These are phyloP conservation scores for Cladophialophora carrionii DNA, from an alignment of 2,329 filamentous ascomycete species.

Conservation along the genomic window DNA sequence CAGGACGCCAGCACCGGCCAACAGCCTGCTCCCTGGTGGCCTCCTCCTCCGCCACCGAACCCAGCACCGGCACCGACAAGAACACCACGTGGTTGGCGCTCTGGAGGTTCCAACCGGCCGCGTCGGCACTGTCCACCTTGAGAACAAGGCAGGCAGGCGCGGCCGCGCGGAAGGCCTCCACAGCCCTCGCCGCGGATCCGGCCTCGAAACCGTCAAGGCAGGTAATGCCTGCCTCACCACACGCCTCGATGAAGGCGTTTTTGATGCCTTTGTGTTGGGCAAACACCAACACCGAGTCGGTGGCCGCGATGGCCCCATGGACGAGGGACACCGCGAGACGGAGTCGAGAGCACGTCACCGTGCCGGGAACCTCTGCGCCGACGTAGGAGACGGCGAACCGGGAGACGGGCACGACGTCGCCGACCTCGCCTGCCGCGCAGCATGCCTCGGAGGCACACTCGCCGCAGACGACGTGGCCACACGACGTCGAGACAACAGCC, in stretches of 20 bases:
- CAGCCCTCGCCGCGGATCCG: constrained; percentile 40
- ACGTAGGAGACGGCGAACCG: constrained; percentile 10
- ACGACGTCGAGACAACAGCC: constrained; percentile 51
- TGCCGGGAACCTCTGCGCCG: background rate
- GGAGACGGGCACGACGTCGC: constrained; percentile 11
- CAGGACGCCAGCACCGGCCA: constrained; percentile 62
- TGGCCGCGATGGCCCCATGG: constrained; percentile 41
- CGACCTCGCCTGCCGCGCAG: constrained; percentile 13
- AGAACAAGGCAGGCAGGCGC: constrained; percentile 59
- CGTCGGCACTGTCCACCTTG: constrained; percentile 59
- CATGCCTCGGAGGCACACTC: constrained; percentile 3
- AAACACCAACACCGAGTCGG: constrained; percentile 61
- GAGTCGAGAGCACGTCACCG: constrained; percentile 52
- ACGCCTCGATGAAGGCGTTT: constrained; percentile 24
- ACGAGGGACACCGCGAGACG: constrained; percentile 53
- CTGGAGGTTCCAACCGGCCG: constrained; percentile 66
- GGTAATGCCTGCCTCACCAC: constrained; percentile 26
- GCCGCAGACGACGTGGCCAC: constrained; percentile 51
- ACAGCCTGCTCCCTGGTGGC: constrained; percentile 66
- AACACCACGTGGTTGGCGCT: constrained; percentile 69
- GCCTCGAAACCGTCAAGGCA: constrained; percentile 44
- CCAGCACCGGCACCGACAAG: constrained; percentile 57
- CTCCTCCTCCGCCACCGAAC: constrained; percentile 59
- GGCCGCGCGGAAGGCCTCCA: constrained; percentile 49
- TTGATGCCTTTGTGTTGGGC: constrained; percentile 47